Base-by-base conservation (phyloP, 2,329 filamentous ascomycete species). In the Phaeoacremonium minimum region DNA sequence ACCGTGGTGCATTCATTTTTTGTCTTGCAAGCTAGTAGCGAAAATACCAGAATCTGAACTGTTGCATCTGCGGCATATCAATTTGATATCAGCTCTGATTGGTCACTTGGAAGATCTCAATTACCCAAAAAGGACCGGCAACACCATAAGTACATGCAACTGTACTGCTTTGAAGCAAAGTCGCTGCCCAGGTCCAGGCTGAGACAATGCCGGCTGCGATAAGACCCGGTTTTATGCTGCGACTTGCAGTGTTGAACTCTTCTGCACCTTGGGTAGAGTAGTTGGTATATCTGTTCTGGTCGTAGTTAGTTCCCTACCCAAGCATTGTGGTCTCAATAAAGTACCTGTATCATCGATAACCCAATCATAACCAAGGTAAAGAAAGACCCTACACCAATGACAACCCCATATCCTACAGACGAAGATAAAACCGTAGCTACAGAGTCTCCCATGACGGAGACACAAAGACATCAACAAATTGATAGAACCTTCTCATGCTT, bases 171-270 rank as follows among this genome's bases (percentile, higher is more conserved):
- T 31, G 29, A 12, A 31, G 29, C 5, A 31, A 17, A 16, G 29
- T 31, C 18, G 29, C 29, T 15, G 29, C 29, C 29, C 29, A 31
- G 4, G 29, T 31, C 29, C 29, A 31, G 12, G 29, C 29, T 9
- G 29, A 31, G 9, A 31, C 29, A 9, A 31, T 17, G 6, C 29
- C 29, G 15, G 15, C 16, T 14, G 29, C 29, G 11, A 31, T 31
- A 15, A 31, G 16, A 7, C 29, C 29, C 11, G 29, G 15, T 31
- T 31, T 31, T 5, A 31, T 17, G 18, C 18, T 31, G 11, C 29
- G 29, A 31, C 29, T 31, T 5, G 29, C 29, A 11, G 29, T 17
- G 12, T 31, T 31, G 12, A 31, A 31, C 13, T 31, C 29, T 14
- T 31, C 29, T 7, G 15, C 18, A 11, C 15, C 16, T 17, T 31